Evolutionary conservation across 1,284 basidiomycete genomes (phyloP), one percentile per base, ranked within the genome.

Genomic region (Ganoderma boninense): DNA sequence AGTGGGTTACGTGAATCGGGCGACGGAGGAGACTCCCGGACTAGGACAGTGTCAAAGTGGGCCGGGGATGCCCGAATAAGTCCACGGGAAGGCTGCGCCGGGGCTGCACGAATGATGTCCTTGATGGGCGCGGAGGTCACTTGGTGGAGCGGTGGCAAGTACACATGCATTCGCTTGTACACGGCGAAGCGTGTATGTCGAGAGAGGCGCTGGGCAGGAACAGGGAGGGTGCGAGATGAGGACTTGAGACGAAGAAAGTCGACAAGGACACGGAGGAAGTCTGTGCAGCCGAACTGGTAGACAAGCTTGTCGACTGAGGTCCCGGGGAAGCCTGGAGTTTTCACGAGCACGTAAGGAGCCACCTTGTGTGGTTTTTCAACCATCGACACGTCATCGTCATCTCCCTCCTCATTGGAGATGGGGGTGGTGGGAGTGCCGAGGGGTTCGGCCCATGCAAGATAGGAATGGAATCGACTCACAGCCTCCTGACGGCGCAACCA

Each of bases 401-500:
- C n/a, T n/a, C n/a, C n/a, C n/a, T n/a, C n/a, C n/a, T n/a, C n/a
- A n/a, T n/a, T n/a, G n/a, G n/a, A n/a, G n/a, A n/a, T n/a, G n/a
- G n/a, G n/a, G n/a, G n/a, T n/a, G n/a, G n/a, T n/a, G n/a, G n/a
- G n/a, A n/a, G n/a, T n/a, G n/a, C n/a, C n/a, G n/a, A n/a, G 20
- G 11, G 46, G 65, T 60, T 60, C 52, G 11, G 66, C 67, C 70
- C 72, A 74, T 65, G n/a, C 11, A 67, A 63, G 42, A 54, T 44
- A 73, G 0, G 57, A 5, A 2, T 63, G 57, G 23, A 69, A 70
- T 32, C 65, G 68, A 40, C 35, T 1, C 8, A 70, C 60, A 10
- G 73, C 71, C 42, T 78, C 76, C 26, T 74, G 72, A 3, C 71
- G 69, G 10, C 61, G 38, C 2, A 79, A 65, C 75, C 76, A 78